Base-by-base conservation (phyloP, 371 early-diverging fungal genomes). In the Rhizopus arrhizus region DNA sequence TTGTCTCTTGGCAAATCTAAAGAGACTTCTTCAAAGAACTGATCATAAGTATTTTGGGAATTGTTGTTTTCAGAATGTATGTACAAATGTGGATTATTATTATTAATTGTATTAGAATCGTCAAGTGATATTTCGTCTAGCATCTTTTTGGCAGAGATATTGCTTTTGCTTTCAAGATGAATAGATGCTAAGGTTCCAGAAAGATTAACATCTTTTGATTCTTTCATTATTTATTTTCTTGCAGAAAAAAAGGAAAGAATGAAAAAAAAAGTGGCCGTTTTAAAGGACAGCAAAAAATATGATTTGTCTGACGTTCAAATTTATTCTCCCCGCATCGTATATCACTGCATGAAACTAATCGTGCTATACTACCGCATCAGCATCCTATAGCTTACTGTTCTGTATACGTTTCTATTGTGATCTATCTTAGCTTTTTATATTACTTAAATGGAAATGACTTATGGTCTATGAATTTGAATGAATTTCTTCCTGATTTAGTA, bases 11-110 rank as follows among this genome's bases (percentile, higher is more conserved):
- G 81, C 7, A 81, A 58, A 54, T 81, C 81, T 13, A 81, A 49
- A 4, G 81, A 81, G 2, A 81, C 81, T 56, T 81, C 81, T 58
- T 81, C 81, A 66, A 81, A 81, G 45, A 81, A 74, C 43, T 81
- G 78, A 35, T 81, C 81, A 42, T 81, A 81, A 4, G 64, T 56
- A 60, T 68, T 48, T 69, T 58, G 59, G 46, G 51, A 60, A 28
- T 34, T 50, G 15, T 22, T 22, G 2, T 36, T 46, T 31, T 12
- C 35, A 8, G 58, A 43, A 15, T 43, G 51, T 12, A 58, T 46
- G 43, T 63, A 58, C 9, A 59, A 38, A 7, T 29, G 22, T 33
- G 31, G 53, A 33, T 43, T 45, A 47, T 47, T 50, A 53, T 22
- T 42, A 47, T 31, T 13, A 34, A 31, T 22, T 22, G 22, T 38